Evolutionary conservation across 495 filamentous ascomycete species (phyloP).

Genomic region (Hamigera avellanea): DNA sequence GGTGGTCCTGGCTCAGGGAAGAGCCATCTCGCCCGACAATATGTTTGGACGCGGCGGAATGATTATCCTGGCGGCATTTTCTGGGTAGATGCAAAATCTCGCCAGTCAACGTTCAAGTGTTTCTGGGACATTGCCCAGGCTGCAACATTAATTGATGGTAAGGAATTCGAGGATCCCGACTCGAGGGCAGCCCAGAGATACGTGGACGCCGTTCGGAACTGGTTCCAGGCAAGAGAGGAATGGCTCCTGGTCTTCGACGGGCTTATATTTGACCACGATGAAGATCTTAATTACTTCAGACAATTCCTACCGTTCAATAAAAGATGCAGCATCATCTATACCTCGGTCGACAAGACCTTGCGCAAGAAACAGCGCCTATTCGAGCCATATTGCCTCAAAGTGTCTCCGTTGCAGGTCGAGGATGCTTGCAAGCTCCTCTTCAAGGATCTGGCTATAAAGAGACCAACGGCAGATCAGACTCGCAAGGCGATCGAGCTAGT

Average conservation of each 20-base stretch:
- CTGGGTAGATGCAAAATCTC: conserved; percentile 63
- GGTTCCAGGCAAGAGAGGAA: conserved; percentile 57
- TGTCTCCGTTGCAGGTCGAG: conserved; percentile 47
- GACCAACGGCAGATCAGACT: conserved; percentile 42
- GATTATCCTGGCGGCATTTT: conserved; percentile 68
- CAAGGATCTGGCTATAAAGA: conserved; percentile 41
- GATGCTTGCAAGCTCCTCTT: conserved; percentile 48
- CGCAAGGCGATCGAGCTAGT: conserved; percentile 55
- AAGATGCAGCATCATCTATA: conserved; percentile 65
- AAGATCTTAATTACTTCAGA: conserved; percentile 43
- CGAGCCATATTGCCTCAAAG: conserved; percentile 60
- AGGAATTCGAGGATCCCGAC: conserved; percentile 23
- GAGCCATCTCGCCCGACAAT: conserved; percentile 71
- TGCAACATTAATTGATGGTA: conserved; percentile 36
- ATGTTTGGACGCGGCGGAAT: conserved; percentile 55
- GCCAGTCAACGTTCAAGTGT: conserved; percentile 49
- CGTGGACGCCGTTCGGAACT: conserved; percentile 49
- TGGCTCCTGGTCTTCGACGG: conserved; percentile 76
- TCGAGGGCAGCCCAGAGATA: conserved; percentile 40
- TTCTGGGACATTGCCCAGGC: conserved; percentile 69
- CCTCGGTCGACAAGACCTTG: conserved; percentile 56
- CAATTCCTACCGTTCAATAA: conserved; percentile 60
- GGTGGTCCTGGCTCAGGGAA: conserved; percentile 72
- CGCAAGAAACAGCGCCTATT: conserved; percentile 58
- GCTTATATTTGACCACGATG: conserved; percentile 49